Evolutionary conservation across 352 stramenopile species (phyloP), one percentile per base, ranked within the genome.

Genomic region (Thalassiosira gravida): DNA sequence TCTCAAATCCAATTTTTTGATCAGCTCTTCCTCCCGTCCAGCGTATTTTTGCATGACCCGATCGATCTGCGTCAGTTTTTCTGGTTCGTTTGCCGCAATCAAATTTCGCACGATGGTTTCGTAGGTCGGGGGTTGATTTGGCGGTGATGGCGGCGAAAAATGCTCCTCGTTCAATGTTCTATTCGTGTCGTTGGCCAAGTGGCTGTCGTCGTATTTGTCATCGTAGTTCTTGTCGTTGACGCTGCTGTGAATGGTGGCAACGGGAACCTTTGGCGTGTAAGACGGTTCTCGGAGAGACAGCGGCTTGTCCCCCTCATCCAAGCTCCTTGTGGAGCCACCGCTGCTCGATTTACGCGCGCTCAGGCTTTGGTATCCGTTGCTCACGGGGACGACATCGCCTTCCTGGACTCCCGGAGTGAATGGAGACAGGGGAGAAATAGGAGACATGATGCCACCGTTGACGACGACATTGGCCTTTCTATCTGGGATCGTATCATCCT

Each of bases 11-110:
- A 86, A 69, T 49, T 86, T 86, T 53, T 53, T 57, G 18, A 86
- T 81, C 27, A 86, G 55, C 57, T 86, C 77, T 32, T 81, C 77
- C 49, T 86, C 77, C 42, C 67, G 72, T 25, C 77, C 77, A 2
- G n/a, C 13, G 44, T 86, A 86, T 56, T 86, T 86, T 27, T 74
- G 25, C 70, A 86, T 75, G 8, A 86, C 77, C 9, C 72, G 42
- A 73, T 85, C 77, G n/a, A 85, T 55, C 49, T 85, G 77, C 42
- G 52, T 8, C 37, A 85, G 25, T 58, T 85, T 85, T 13, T 85
- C 70, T 1, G 77, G 77, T 64, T 85, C 77, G 35, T 85, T 81
- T 14, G 30, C 32, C 14, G 37, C n/a, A 32, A 85, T 85, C 14
- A 85, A 52, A 49, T 69, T 55, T 22, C 55, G 1, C 24, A 85